Base-by-base conservation (phyloP, 805 yeast species). In the Kodamaea sagamina region DNA sequence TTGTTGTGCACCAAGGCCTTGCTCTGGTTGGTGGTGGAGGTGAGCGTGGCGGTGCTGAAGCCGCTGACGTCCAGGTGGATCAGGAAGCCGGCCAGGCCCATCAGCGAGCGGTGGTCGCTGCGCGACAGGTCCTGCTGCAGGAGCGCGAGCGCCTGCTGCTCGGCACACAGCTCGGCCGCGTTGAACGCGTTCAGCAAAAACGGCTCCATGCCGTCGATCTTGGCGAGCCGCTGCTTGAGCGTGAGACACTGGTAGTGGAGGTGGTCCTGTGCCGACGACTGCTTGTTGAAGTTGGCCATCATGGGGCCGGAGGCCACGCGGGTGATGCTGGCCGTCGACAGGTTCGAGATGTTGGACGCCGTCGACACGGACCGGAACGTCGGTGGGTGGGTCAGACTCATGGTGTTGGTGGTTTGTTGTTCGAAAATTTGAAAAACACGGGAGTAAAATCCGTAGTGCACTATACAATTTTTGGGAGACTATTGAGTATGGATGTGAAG, bases 131-230 rank as follows among this genome's bases (percentile, higher is more conserved):
- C 47, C 46, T 62, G 62, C 43, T 60, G 71, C 45, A 63, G 63
- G 27, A 74, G 57, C 2, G 72, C 66, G 49, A 73, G 63, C 0
- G 89, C 86, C 63, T 86, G 93, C 52, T 82, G 84, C 57, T 85
- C 92, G 36, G 86, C 78, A 38, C 80, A 67, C 25, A 75, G 78
- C 56, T 85, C 90, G 5, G 89, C 86, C 10, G 81, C 71, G 9
- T 77, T 68, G 58, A 75, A 77, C 2, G 92, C 90, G 27, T 79
- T 66, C 42, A 76, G 75, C 46, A 86, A 58, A 59, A 80, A 85
- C 29, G 89, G 84, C 27, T 74, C 76, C 74, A 89, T 73, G 13
- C 84, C 89, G 0, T 85, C 80, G 16, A 86, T 74, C 31, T 68
- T 64, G 41, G 76, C 78, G 26, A 89, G 62, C 46, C 84, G 64